These are phyloP conservation scores for Pyrus pyrifolia DNA, from an alignment of 306 rosid species.

Conservation along the genomic window DNA sequence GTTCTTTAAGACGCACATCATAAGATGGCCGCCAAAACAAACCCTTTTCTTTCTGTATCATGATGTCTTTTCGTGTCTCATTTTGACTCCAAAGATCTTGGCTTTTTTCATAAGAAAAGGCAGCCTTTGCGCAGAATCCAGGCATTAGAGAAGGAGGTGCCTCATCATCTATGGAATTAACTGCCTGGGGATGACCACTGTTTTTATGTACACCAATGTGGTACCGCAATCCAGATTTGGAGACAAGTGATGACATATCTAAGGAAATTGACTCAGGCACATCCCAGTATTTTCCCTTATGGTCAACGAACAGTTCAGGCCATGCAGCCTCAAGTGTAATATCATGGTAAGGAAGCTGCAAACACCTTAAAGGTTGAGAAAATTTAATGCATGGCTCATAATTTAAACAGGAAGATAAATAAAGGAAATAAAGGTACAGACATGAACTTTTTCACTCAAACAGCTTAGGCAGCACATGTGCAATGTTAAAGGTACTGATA, in stretches of 20 bases:
- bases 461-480: neutral
- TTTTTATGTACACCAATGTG: slow-evolving; percentile 68
- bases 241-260: slow-evolving; percentile 57
- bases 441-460: neutral
- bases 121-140: slow-evolving; percentile 77
- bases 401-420: neutral
- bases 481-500: neutral
- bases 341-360: slow-evolving; percentile 80
- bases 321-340: slow-evolving; percentile 77
- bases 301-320: slow-evolving; percentile 85
- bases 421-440: neutral
- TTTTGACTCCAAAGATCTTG: slow-evolving; percentile 58
- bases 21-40: slow-evolving; percentile 39
- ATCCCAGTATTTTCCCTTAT: slow-evolving; percentile 85
- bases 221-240: slow-evolving; percentile 65
- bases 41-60: slow-evolving; percentile 14
- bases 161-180: slow-evolving; percentile 31
- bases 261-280: slow-evolving; percentile 72
- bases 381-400: slow-evolving; percentile 7
- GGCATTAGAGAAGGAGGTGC: slow-evolving; percentile 57
- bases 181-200: slow-evolving; percentile 53
- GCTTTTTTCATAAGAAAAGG: slow-evolving; percentile 56
- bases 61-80: slow-evolving; percentile 20
- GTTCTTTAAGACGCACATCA: slow-evolving; percentile 58
- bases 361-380: slow-evolving; percentile 11